Conservation (phyloP, 768 basidiomycete species). For the Phaeotremella fagi region DNA sequence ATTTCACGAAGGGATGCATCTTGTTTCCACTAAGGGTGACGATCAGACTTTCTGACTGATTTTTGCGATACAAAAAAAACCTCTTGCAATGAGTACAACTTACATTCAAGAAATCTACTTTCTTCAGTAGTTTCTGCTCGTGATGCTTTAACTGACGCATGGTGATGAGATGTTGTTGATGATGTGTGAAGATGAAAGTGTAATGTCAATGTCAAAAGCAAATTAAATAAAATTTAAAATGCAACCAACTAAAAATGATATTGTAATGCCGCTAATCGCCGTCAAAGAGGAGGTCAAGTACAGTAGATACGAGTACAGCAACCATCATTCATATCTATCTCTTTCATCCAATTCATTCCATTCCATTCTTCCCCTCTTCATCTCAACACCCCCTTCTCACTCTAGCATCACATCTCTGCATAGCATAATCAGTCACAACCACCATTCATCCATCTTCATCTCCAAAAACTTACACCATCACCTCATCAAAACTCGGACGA, state of each 20-base stretch:
- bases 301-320: too few species aligned
- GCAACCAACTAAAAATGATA: background rate
- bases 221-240: background rate
- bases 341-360: background rate
- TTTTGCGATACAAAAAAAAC: constrained; percentile 12
- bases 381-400: background rate
- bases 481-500: too few species aligned
- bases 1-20: constrained; percentile 86
- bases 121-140: constrained; percentile 88
- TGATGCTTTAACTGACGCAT: constrained; percentile 94
- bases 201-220: background rate
- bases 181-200: background rate
- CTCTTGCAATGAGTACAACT: constrained; percentile 29
- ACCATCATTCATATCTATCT: background rate
- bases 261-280: background rate
- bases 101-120: constrained; percentile 94
- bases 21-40: constrained; percentile 78
- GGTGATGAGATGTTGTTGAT: constrained; percentile 1
- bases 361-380: background rate
- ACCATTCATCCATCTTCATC: too few species aligned
- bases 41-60: background rate
- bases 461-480: too few species aligned
- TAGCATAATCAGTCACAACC: too few species aligned
- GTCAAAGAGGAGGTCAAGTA: background rate
- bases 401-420: too few species aligned